These are phyloP conservation scores for Xylaria multiplex DNA, from an alignment of 2,329 filamentous ascomycete species.

Conservation along the genomic window DNA sequence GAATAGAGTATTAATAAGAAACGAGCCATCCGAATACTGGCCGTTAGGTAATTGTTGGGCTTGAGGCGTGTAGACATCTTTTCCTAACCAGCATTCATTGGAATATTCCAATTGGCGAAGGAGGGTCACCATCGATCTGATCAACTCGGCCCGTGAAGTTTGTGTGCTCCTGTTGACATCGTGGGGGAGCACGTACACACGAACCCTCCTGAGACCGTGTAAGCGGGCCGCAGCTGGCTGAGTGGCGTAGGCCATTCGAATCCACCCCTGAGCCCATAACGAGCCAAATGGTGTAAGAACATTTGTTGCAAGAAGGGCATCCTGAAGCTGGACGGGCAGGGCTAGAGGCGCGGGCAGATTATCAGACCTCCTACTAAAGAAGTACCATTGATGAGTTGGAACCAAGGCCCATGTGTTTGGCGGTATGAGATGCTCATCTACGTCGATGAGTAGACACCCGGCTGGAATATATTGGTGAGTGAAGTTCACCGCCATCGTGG, in stretches of 20 bases:
- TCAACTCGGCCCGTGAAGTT: constrained; percentile 60
- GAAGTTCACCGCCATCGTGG: constrained; percentile 38
- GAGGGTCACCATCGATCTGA: constrained; percentile 58
- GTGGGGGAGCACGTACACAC: constrained; percentile 73
- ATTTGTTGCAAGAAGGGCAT: constrained; percentile 44
- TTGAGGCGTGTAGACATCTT: constrained; percentile 37
- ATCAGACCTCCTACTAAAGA: constrained; percentile 43
- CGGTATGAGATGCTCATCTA: constrained; percentile 35
- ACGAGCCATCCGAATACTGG: constrained; percentile 58
- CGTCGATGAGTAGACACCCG: constrained; percentile 52
- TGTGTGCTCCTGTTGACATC: constrained; percentile 67
- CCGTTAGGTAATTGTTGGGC: constrained; percentile 28
- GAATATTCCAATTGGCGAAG: constrained; percentile 67
- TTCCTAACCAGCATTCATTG: constrained; percentile 63
- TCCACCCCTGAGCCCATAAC: constrained; percentile 55
- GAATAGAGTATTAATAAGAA: constrained; percentile 71
- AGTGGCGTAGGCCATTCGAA: constrained; percentile 55
- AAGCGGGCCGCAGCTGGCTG: constrained; percentile 29
- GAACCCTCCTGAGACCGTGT: constrained; percentile 50
- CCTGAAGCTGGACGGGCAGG: constrained; percentile 43
- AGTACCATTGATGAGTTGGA: constrained; percentile 44
- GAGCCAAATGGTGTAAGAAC: constrained; percentile 41
- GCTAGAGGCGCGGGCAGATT: constrained; percentile 19
- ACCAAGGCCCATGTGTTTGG: constrained; percentile 27
- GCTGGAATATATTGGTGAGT: constrained; percentile 52